Evolutionary conservation across 2,329 filamentous ascomycete genomes (phyloP), one percentile per base, ranked within the genome.

Genomic region (Hypoxylon sp.): DNA sequence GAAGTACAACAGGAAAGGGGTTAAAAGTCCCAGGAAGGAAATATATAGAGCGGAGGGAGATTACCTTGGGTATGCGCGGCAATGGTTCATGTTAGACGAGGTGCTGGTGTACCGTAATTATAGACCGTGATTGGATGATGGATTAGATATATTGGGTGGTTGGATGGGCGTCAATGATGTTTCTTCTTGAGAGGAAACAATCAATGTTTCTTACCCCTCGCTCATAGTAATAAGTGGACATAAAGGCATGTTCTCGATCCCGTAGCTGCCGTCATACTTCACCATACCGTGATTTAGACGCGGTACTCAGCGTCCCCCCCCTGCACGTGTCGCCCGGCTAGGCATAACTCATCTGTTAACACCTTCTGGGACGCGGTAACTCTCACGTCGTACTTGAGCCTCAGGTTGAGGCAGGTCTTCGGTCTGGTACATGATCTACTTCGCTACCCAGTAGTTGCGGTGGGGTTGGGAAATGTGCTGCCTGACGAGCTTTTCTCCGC

Each of bases 41-140:
- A 11, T 16, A 3, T 40, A 18, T 20, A 20, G 36, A 40, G 16
- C 16, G 36, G 36, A 4, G 14, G 2, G 9, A 40, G 16, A 40
- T 7, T 4, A 40, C 36, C 36, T 11, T 18, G n/a, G 16, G 16
- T 40, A 8, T 40, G 16, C 20, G 36, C 36, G 7, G 16, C 8
- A 40, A 32, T n/a, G 38, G 51, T 11, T 22, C n/a, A n/a, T 53
- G 11, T 44, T 44, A 28, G 18, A 22, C 24, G 11, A 44, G 24
- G 16, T 53, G 32, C 20, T 4, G 36, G 51, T 44, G 26, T 44
- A 30, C 26, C 30, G 6, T 4, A 28, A 42, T 7, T 28, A 53
- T 44, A 44, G 51, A 53, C 7, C 30, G 42, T 12, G 51, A 40
- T 28, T 7, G 18, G n/a, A 32, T 44, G 8, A 22, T 53, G 24